Evolutionary conservation across 768 basidiomycete species (phyloP).

Genomic region (Rhodosporidiobolus odoratus): DNA sequence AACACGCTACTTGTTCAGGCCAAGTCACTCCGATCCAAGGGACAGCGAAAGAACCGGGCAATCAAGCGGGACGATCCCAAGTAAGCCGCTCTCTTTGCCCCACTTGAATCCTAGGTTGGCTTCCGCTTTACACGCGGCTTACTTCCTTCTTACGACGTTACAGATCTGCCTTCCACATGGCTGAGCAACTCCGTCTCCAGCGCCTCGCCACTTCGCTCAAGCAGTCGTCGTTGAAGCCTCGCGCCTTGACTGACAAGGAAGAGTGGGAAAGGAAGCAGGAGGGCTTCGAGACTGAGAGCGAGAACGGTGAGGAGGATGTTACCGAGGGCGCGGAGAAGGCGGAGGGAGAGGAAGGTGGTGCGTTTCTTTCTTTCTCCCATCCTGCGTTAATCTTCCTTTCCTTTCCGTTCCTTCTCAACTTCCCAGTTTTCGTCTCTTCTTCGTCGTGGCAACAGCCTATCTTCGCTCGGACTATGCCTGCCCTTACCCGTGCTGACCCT

Average conservation of each 20-base stretch:
- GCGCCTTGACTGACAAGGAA: constrained; percentile 32
- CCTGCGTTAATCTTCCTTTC: not conserved
- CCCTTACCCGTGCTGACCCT: not conserved
- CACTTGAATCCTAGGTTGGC: not conserved
- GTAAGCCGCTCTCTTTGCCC: constrained; percentile 3
- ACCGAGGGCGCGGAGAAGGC: constrained; percentile 2
- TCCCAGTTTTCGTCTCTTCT: no score
- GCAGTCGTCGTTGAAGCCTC: constrained; percentile 21
- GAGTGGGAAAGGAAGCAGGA: constrained; percentile 35
- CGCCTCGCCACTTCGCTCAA: constrained; percentile 18
- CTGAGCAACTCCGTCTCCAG: constrained; percentile 28
- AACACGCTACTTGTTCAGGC: not conserved
- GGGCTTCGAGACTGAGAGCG: constrained; percentile 36
- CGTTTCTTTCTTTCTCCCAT: not conserved
- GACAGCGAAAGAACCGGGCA: constrained; percentile 16
- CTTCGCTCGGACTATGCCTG: not conserved
- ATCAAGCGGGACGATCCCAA: constrained; percentile 33
- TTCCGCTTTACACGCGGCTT: not conserved
- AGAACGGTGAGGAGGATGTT: constrained; percentile 25
- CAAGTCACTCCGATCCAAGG: constrained; percentile 3
- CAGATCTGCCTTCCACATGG: constrained; percentile 35
- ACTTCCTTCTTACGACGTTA: not conserved
- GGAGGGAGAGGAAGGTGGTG: constrained; percentile 35
- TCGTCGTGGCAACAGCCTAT: no score
- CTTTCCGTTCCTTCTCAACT: not conserved